Conservation (phyloP, 1,284 basidiomycete species). For the Trichosporon sp. region DNA sequence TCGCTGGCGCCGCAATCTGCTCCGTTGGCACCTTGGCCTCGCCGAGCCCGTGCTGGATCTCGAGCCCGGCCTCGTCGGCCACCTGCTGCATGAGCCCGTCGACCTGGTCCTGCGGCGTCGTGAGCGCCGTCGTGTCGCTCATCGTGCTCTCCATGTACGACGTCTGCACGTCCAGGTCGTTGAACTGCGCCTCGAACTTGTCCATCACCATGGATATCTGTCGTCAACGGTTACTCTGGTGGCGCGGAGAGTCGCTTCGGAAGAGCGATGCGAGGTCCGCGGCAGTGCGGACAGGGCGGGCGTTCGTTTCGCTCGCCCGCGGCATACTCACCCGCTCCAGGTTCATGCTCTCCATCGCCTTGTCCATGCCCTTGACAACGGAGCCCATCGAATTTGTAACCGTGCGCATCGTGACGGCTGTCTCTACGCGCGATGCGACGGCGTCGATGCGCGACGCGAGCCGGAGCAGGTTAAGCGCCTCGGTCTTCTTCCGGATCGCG, state of each 20-base stretch:
- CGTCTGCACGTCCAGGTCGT: constrained; percentile 96
- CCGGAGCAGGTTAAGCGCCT: constrained; percentile 82
- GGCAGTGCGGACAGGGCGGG: not conserved
- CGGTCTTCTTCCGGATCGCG: constrained; percentile 97
- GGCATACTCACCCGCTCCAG: constrained; percentile 69
- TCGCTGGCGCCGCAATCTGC: constrained; percentile 37
- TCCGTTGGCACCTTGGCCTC: constrained; percentile 56
- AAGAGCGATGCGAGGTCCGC: too few species aligned
- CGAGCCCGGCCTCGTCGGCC: constrained; percentile 95
- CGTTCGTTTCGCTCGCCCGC: not conserved
- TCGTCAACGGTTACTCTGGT: not conserved
- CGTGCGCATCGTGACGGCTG: constrained; percentile 93
- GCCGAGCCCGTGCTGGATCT: constrained; percentile 84
- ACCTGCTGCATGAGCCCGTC: constrained; percentile 87
- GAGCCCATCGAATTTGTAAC: constrained; percentile 89
- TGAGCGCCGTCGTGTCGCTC: constrained; percentile 84
- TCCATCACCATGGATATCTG: constrained; percentile 99
- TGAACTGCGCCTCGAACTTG: constrained; percentile 95
- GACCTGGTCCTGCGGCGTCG: constrained; percentile 95
- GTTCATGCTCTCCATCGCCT: constrained; percentile 99
- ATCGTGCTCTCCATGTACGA: constrained; percentile 98
- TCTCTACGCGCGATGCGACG: constrained; percentile 93
- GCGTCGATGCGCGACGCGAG: constrained; percentile 90
- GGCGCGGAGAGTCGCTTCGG: too few species aligned
- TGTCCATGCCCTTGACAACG: constrained; percentile 97